Conservation (phyloP, 1,284 basidiomycete genomes). For the Malassezia sp. region DNA sequence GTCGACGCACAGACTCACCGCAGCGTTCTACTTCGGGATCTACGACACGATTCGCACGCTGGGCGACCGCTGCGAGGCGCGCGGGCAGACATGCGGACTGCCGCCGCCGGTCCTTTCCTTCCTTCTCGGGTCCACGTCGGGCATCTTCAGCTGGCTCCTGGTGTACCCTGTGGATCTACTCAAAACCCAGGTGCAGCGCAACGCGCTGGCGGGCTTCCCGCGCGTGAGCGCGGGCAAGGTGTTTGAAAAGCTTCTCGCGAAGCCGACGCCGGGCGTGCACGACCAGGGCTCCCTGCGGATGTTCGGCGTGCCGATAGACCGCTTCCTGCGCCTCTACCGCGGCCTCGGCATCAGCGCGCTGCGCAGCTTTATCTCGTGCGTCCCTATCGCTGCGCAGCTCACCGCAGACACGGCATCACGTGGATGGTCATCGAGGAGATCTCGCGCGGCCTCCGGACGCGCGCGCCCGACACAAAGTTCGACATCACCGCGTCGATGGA, state of each 20-base stretch:
- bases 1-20: too few species aligned
- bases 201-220: conserved; percentile 64
- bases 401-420: conserved; percentile 45
- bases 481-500: conserved; percentile 1
- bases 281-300: too few species aligned
- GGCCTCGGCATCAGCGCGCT: conserved; percentile 42
- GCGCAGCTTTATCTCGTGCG: conserved; percentile 42
- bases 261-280: neutral
- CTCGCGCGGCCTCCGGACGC: conserved; percentile 11
- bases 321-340: conserved; percentile 39
- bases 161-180: conserved; percentile 54
- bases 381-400: too few species aligned
- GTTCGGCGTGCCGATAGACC: conserved; percentile 6
- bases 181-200: conserved; percentile 83
- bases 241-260: conserved; percentile 60
- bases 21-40: conserved; percentile 42
- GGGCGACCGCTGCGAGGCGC: conserved; percentile 12
- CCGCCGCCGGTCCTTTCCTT: conserved; percentile 40
- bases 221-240: conserved; percentile 58
- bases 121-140: conserved; percentile 35
- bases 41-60: conserved; percentile 37
- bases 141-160: conserved; percentile 40
- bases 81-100: conserved; percentile 24
- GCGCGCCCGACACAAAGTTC: neutral
- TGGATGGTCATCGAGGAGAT: conserved; percentile 44